Conservation (phyloP, 257 asterid species). For the Phtheirospermum japonicum region DNA sequence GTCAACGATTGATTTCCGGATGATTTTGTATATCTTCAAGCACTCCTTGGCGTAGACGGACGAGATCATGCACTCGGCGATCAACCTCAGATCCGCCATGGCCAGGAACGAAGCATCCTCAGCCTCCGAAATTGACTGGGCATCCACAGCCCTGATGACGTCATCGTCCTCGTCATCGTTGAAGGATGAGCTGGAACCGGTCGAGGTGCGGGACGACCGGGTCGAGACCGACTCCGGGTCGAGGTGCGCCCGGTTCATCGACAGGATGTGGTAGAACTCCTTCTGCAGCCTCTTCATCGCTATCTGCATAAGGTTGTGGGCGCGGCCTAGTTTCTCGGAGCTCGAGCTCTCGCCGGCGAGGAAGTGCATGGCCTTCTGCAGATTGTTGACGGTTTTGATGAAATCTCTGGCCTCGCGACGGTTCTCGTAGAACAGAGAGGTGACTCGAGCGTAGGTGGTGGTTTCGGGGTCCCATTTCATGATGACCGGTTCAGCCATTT, state of each 20-base stretch:
- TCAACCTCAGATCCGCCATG: slow-evolving; percentile 64
- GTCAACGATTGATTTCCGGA: slow-evolving; percentile 81
- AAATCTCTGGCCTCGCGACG: slow-evolving; percentile 60
- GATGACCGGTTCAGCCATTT: slow-evolving; percentile 53
- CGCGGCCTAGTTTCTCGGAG: slow-evolving; percentile 57
- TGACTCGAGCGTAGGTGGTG: slow-evolving; percentile 51
- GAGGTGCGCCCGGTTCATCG: slow-evolving; percentile 72
- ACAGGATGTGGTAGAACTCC: slow-evolving; percentile 81
- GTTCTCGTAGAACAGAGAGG: slow-evolving; percentile 72
- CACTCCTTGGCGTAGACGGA: slow-evolving; percentile 75
- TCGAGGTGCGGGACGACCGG: slow-evolving; percentile 61
- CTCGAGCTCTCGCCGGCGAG: too few species aligned
- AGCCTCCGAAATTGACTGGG: slow-evolving; percentile 42
- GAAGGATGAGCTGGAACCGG: slow-evolving; percentile 51
- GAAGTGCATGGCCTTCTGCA: slow-evolving; percentile 73
- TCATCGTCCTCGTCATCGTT: slow-evolving; percentile 52
- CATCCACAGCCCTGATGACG: slow-evolving; percentile 29
- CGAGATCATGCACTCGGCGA: slow-evolving; percentile 81
- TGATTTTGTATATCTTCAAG: slow-evolving; percentile 53
- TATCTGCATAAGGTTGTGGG: slow-evolving; percentile 68
- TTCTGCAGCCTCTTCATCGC: slow-evolving; percentile 83
- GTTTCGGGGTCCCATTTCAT: slow-evolving; percentile 67
- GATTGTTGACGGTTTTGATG: slow-evolving; percentile 46
- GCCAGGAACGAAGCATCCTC: slow-evolving; percentile 51
- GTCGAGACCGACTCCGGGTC: slow-evolving; percentile 81